Evolutionary conservation across 805 yeast genomes (phyloP).

Genomic region (Pichia deserticola): DNA sequence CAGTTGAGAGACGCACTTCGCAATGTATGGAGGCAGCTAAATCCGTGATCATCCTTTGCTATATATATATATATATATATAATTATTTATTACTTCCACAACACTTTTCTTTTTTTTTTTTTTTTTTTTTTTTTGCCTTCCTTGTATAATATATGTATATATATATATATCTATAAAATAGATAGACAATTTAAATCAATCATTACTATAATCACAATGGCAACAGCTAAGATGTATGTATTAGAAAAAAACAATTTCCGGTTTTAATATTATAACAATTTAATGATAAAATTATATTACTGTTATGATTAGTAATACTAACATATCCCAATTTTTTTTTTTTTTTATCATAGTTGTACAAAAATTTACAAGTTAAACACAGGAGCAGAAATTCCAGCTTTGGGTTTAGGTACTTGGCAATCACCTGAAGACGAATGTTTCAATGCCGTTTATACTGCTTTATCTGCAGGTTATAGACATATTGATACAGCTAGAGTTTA

Average conservation of each 20-base stretch:
- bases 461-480: conserved; percentile 63
- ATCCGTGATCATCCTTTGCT: too few species aligned
- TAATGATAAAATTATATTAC: too few species aligned
- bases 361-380: conserved; percentile 5
- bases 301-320: not conserved
- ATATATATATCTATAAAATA: too few species aligned
- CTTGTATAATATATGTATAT: too few species aligned
- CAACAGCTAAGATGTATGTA: not conserved
- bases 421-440: conserved; percentile 36
- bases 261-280: too few species aligned
- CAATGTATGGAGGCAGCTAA: too few species aligned
- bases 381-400: conserved; percentile 12
- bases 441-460: conserved; percentile 51
- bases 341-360: not conserved
- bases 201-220: not conserved
- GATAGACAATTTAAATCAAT: too few species aligned
- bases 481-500: conserved; percentile 72
- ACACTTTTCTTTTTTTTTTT: too few species aligned
- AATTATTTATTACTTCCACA: too few species aligned
- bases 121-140: too few species aligned
- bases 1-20: too few species aligned
- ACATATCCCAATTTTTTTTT: not conserved
- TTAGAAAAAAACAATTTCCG: not conserved
- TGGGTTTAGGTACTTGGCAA: conserved; percentile 16
- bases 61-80: too few species aligned